Base-by-base conservation (phyloP, 2,329 filamentous ascomycete species). In the Myriosclerotinia duriaeana region DNA sequence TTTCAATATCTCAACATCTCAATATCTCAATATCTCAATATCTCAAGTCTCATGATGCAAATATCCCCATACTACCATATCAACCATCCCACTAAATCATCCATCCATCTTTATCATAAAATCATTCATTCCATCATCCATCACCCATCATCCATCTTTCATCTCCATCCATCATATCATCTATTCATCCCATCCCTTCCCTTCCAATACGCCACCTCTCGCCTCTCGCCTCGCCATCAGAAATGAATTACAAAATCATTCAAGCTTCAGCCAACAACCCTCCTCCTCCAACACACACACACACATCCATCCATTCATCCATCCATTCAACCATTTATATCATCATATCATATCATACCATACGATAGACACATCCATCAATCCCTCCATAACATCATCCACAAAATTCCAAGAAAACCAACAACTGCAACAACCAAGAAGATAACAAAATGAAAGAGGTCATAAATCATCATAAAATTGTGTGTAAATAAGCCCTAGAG, bases 391-490 rank as follows among this genome's bases (percentile, higher is more conserved):
- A 3, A 15, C 55, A 34, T 34, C 48, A 12, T 34, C 64, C 54
- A 65, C 38, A 38, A 44, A 36, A 14, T 3, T 4, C 34, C 14
- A 36, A 64, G 38, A 59, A 38, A 53, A 11, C 20, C 36, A 42
- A 15, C 52, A 65, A 38, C n/a, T 44, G 54, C 46, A 65, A 53
- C 54, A 53, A 50, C n/a, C n/a, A 36, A 40, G 48, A n/a, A 53
- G 46, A 60, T 44, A 22, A 15, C 1, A 44, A 36, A 52, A 61
- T 40, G 34, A 36, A 58, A 65, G 60, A 26, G 54, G 64, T 65
- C 64, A 65, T 65, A 40, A 65, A 34, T 65, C 64, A 60, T 65
- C 54, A 65, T 44, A 60, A 65, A 59, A 48, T 40, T 60, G 64
- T 34, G 53, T 56, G 44, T 50, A 36, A 38, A 38, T 5, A 38